These are phyloP conservation scores for Thuidium tamariscinum DNA, from an alignment of 225 moss, liverwort and hornwort species.

Conservation along the genomic window DNA sequence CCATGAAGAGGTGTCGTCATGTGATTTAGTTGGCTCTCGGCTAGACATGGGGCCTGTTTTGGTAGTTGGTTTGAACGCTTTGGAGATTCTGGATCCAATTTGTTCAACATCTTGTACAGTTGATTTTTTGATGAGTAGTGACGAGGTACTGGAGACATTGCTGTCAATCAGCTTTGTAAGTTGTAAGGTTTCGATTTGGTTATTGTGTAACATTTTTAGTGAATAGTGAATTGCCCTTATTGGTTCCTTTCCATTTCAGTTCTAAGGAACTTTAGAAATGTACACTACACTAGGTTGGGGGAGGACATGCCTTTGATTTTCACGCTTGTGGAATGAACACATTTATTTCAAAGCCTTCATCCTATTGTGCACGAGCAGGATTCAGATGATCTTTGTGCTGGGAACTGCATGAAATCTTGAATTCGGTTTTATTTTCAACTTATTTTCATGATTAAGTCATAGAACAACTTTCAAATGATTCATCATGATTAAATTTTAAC, in stretches of 20 bases:
- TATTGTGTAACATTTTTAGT: slow-evolving; percentile 48
- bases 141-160: slow-evolving; percentile 24
- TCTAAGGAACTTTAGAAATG: slow-evolving; percentile 7
- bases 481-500: background rate
- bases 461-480: too few species aligned
- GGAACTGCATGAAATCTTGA: background rate
- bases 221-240: slow-evolving; percentile 35
- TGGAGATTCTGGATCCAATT: slow-evolving; percentile 15
- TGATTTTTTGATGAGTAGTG: slow-evolving; percentile 35
- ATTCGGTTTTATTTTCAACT: background rate
- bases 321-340: slow-evolving; percentile 10
- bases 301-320: slow-evolving; percentile 15
- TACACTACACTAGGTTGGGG: slow-evolving; percentile 1
- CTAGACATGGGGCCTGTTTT: slow-evolving; percentile 11
- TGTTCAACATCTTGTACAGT: slow-evolving; percentile 29
- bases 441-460: background rate
- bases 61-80: slow-evolving; percentile 16
- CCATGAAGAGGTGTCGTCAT: background rate
- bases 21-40: slow-evolving; percentile 12
- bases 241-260: slow-evolving; percentile 22
- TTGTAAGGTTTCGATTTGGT: slow-evolving; percentile 35
- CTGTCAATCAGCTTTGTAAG: slow-evolving; percentile 35
- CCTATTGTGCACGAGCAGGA: background rate
- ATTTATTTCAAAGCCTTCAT: slow-evolving; percentile 13
- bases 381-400: background rate